Percentiles rank a stretch among this genome's conserved stretches.
Evolutionary conservation across 1,284 basidiomycete genomes (phyloP).

Genomic region (Cutaneotrichosporon arboriforme): DNA sequence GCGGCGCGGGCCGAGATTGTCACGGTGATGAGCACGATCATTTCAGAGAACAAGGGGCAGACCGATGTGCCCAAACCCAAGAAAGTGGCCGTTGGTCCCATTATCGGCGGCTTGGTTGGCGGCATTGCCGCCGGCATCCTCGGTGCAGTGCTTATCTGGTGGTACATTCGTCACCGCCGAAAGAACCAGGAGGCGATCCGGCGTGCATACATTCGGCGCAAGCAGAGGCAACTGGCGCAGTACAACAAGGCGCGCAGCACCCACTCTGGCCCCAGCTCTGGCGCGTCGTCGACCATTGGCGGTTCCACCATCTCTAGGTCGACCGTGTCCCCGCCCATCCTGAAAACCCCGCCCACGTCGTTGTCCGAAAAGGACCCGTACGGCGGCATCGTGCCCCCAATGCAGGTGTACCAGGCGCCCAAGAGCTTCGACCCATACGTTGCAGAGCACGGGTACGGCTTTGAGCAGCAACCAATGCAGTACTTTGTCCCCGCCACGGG

Average conservation of each 20-base stretch:
- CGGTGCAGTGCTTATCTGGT: slow-evolving; percentile 17
- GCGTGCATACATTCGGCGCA: slow-evolving; percentile 7
- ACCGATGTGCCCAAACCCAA: background rate
- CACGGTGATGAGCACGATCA: slow-evolving; percentile 11
- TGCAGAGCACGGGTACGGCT: slow-evolving; percentile 23
- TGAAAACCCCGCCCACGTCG: background rate
- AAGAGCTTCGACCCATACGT: slow-evolving; percentile 15
- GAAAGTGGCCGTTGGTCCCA: slow-evolving; percentile 14
- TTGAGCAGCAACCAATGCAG: slow-evolving; percentile 10
- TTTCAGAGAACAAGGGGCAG: background rate
- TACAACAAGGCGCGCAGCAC: background rate
- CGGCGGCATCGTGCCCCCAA: background rate
- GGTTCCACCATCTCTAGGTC: too few relatives aligned
- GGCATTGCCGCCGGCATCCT: slow-evolving; percentile 25
- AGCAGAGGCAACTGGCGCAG: background rate
- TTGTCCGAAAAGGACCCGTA: background rate
- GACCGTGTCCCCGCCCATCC: too few relatives aligned
- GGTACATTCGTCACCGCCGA: slow-evolving; percentile 16
- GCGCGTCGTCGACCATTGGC: background rate
- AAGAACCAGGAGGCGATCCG: slow-evolving; percentile 14
- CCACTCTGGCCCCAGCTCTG: slow-evolving; percentile 1
- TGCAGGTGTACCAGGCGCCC: background rate
- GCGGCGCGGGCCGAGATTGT: slow-evolving; percentile 9
- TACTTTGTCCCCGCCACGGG: background rate
- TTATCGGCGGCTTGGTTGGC: slow-evolving; percentile 31